Evolutionary conservation across 2,329 filamentous ascomycete genomes (phyloP).

Genomic region (Pseudofabraea citricarpa): DNA sequence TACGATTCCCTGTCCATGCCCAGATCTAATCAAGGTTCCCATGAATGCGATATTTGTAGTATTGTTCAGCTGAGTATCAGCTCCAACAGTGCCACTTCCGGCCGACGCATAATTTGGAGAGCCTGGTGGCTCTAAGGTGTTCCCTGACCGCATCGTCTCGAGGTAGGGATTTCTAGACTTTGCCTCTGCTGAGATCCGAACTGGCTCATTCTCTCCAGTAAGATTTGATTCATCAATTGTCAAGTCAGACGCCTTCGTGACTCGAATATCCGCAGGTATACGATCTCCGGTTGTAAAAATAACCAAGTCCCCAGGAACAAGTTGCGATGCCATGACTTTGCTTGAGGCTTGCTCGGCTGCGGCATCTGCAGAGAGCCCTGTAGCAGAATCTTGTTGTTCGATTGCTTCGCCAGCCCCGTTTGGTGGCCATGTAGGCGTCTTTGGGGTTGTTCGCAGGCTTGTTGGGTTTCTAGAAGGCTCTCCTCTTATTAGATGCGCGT

Average conservation of each 20-base stretch:
- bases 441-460: constrained; percentile 22
- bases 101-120: constrained; percentile 55
- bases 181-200: constrained; percentile 68
- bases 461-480: constrained; percentile 15
- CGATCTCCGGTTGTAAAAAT: constrained; percentile 94
- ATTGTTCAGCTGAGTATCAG: constrained; percentile 65
- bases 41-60: constrained; percentile 95
- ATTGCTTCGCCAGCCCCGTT: constrained; percentile 18
- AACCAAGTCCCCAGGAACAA: constrained; percentile 90
- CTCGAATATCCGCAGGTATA: constrained; percentile 91
- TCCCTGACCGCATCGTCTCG: constrained; percentile 28
- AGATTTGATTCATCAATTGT: constrained; percentile 96
- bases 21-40: constrained; percentile 92
- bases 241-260: constrained; percentile 83
- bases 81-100: constrained; percentile 53
- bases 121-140: constrained; percentile 32
- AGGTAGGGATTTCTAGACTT: constrained; percentile 31
- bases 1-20: constrained; percentile 94
- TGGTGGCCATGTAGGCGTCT: constrained; percentile 43
- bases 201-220: constrained; percentile 93
- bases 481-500: constrained; percentile 82
- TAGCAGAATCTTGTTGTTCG: constrained; percentile 19
- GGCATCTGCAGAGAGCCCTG: constrained; percentile 34
- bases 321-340: constrained; percentile 79
- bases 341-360: constrained; percentile 62